Evolutionary conservation across 306 rosid species (phyloP).

Genomic region (Dryas alaskensis): DNA sequence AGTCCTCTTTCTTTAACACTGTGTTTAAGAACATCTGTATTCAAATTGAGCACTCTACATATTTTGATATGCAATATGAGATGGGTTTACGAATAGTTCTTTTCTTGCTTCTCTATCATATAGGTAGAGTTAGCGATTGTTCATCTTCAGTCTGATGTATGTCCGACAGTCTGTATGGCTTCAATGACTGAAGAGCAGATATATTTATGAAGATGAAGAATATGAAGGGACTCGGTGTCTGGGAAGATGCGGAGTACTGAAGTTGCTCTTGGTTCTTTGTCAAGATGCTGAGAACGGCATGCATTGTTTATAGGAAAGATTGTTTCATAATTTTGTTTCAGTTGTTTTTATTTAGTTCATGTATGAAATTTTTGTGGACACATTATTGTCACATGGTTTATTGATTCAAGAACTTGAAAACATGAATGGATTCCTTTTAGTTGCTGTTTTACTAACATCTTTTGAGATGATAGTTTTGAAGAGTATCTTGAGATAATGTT

Average conservation of each 20-base stretch:
- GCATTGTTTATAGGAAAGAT: background rate
- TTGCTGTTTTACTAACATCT: background rate
- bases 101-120: constrained; percentile 4
- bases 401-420: background rate
- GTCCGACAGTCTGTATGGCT: background rate
- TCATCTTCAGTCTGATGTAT: constrained; percentile 6
- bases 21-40: background rate
- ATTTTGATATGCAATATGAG: background rate
- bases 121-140: constrained; percentile 7
- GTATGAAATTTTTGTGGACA: background rate
- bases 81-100: background rate
- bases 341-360: background rate
- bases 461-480: background rate
- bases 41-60: background rate
- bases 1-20: background rate
- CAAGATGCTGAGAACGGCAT: background rate
- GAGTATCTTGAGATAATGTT: background rate
- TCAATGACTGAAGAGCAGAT: background rate
- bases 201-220: background rate
- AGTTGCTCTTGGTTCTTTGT: background rate
- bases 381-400: background rate
- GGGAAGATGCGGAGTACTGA: background rate
- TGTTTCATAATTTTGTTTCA: background rate
- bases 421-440: background rate
- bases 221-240: background rate